phyloP scores from a whole-genome alignment of 73 alveolate species.

The Durusdinium trenchii region DNA sequence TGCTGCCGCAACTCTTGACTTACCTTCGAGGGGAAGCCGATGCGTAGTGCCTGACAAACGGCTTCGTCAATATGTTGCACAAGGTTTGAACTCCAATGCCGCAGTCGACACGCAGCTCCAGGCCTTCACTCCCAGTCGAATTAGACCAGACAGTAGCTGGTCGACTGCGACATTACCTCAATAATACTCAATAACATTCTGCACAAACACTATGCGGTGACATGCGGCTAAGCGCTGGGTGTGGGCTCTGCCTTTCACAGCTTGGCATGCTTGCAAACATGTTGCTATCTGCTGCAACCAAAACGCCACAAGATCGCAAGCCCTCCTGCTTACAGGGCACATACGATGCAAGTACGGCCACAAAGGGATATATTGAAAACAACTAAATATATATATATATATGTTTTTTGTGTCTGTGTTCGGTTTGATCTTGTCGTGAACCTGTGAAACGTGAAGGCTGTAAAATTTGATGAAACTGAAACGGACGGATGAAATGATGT shows the following conservation, averaged over 20 bases:
- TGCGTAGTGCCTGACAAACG: slow-evolving; percentile 58
- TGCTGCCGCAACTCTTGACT: slow-evolving; percentile 70
- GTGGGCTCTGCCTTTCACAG: background rate
- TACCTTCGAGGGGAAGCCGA: slow-evolving; percentile 86
- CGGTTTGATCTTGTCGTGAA: too few relatives aligned
- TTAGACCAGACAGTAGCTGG: slow-evolving; percentile 57
- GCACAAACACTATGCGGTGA: too few relatives aligned
- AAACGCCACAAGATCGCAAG: slow-evolving; percentile 38
- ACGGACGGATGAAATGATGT: too few relatives aligned
- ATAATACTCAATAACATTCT: too few relatives aligned
- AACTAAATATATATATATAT: too few relatives aligned
- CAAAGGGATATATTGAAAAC: too few relatives aligned
- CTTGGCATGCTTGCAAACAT: background rate
- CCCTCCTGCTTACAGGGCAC: too few relatives aligned
- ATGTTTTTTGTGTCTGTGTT: too few relatives aligned
- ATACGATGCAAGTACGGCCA: too few relatives aligned
- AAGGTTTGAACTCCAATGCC: background rate
- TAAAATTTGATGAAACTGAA: too few relatives aligned
- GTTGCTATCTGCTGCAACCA: slow-evolving; percentile 44
- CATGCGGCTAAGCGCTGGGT: too few relatives aligned
- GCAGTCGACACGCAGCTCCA: background rate
- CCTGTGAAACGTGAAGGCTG: too few relatives aligned
- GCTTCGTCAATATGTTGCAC: background rate
- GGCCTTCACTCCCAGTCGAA: slow-evolving; percentile 80
- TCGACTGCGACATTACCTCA: slow-evolving; percentile 90